Base-by-base conservation (phyloP, 208 protist genomes). In the Phytomonas francai region DNA sequence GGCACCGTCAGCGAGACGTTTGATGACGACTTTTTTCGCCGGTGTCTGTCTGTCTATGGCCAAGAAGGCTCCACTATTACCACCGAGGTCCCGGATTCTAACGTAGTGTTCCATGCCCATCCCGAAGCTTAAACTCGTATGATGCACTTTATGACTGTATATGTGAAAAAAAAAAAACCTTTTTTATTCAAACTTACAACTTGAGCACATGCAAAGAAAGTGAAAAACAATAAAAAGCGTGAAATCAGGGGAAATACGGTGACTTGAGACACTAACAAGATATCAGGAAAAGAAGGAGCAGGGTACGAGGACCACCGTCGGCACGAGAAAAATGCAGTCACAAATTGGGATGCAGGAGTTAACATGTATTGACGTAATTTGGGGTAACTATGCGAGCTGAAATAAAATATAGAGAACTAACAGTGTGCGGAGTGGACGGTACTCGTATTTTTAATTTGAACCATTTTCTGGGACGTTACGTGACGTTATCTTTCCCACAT, bases 21-120 rank as follows among this genome's bases (percentile, higher is more conserved):
- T 95, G 56, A 95, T 89, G 25, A 95, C 90, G 9, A 92, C 83
- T 11, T 81, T 67, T 36, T 80, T 75, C 22, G 61, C 56, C 6
- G 77, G 77, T 51, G 88, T 73, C 57, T 90, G 85, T 30, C 80
- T 81, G 68, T 92, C 87, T 11, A 70, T 61, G 7, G 84, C 87
- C 12, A 93, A 75, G 49, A 81, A 90, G 33, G 84, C 87, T 16
- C 80, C 90, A 45, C 83, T 89, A 51, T 78, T 90, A n/a, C 90
- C 90, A 31, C 88, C 88, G 8, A 95, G 76, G 51, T 92, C 82
- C 31, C 69, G 73, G 59, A 92, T 64, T 59, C 84, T 84, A n/a
- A 56, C 70, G 78, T 93, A 95, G 75, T 92, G 88, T 56, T 95
- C 85, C 81, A 92, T 91, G 33, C 88, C 88, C 88, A 93, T 93